Percentiles rank a stretch among this genome's conserved stretches.
Conservation (phyloP, 2,329 filamentous ascomycete genomes). For the Xylaria sp. region DNA sequence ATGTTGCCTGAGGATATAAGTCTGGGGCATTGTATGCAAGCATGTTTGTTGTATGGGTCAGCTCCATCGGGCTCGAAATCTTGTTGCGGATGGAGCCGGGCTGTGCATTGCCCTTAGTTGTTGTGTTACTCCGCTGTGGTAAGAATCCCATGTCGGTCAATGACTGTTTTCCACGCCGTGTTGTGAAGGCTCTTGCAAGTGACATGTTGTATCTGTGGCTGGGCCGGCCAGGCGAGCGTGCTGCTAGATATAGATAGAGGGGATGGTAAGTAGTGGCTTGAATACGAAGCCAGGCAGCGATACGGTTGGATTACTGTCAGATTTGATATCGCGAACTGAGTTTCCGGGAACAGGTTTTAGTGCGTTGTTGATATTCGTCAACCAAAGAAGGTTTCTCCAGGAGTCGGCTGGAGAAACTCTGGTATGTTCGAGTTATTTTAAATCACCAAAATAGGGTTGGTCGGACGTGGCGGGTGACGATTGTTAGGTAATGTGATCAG, state of each 20-base stretch:
- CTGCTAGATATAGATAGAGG: neutral
- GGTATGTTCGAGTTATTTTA: conserved; percentile 22
- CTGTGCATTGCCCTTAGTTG: conserved; percentile 55
- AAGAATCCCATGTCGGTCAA: conserved; percentile 54
- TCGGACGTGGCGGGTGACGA: conserved; percentile 34
- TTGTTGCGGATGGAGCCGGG: conserved; percentile 68
- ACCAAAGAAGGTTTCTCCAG: conserved; percentile 11
- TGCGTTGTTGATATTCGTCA: conserved; percentile 11
- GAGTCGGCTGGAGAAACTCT: conserved; percentile 19
- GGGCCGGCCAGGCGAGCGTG: neutral
- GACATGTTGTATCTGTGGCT: conserved; percentile 61
- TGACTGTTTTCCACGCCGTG: conserved; percentile 71
- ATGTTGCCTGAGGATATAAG: conserved; percentile 65
- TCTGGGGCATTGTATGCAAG: conserved; percentile 95
- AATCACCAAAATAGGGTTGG: conserved; percentile 29
- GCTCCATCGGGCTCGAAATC: conserved; percentile 88
- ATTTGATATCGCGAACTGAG: conserved; percentile 7
- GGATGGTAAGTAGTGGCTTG: neutral
- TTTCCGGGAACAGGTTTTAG: conserved; percentile 21
- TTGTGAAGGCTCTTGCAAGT: conserved; percentile 77
- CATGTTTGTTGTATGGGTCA: conserved; percentile 96
- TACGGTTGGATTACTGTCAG: neutral
- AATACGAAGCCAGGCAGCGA: neutral
- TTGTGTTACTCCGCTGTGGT: conserved; percentile 63
- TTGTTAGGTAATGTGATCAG: conserved; percentile 40